A percentile compares a stretch with the other conserved stretches of the same genome.
phyloP scores from a whole-genome alignment of 306 rosid species.

The Dalbergia cultrata region DNA sequence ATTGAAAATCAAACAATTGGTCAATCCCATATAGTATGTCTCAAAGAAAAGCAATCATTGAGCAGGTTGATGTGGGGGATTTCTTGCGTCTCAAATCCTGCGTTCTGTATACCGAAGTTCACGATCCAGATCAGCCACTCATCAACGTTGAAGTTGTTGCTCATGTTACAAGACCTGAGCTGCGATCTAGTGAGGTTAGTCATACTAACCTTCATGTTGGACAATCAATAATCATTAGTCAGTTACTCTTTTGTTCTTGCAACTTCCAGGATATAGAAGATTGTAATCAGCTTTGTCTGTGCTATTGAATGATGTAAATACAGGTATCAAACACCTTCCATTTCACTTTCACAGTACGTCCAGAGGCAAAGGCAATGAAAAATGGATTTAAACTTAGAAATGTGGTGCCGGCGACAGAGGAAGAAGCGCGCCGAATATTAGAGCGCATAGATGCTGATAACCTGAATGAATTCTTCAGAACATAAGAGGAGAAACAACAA shows the following conservation, averaged over 20 bases:
- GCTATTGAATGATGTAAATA: conserved; percentile 2
- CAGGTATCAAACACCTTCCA: conserved; percentile 88
- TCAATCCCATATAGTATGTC: not conserved
- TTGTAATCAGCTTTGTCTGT: conserved; percentile 5
- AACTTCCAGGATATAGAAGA: conserved; percentile 19
- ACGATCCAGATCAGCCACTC: conserved; percentile 83
- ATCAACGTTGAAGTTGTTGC: conserved; percentile 96
- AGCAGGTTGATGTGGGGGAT: conserved; percentile 97
- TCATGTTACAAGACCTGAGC: conserved; percentile 93
- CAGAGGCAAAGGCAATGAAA: conserved; percentile 75
- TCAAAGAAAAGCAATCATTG: conserved; percentile 23
- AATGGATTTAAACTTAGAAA: conserved; percentile 67
- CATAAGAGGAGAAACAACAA: conserved; percentile 41
- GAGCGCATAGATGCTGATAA: conserved; percentile 87
- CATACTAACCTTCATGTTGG: conserved; percentile 11
- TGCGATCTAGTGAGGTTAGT: conserved; percentile 88
- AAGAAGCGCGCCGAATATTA: conserved; percentile 84
- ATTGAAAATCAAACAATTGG: conserved; percentile 4
- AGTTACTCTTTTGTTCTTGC: not conserved
- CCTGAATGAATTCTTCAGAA: conserved; percentile 47
- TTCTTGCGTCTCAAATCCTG: conserved; percentile 91
- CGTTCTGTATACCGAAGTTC: conserved; percentile 77
- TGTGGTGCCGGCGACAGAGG: conserved; percentile 95
- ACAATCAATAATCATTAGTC: not conserved
- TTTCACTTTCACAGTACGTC: conserved; percentile 87